Conservation (phyloP, 169 alveolate genomes). For the Eimeria praecox region DNA sequence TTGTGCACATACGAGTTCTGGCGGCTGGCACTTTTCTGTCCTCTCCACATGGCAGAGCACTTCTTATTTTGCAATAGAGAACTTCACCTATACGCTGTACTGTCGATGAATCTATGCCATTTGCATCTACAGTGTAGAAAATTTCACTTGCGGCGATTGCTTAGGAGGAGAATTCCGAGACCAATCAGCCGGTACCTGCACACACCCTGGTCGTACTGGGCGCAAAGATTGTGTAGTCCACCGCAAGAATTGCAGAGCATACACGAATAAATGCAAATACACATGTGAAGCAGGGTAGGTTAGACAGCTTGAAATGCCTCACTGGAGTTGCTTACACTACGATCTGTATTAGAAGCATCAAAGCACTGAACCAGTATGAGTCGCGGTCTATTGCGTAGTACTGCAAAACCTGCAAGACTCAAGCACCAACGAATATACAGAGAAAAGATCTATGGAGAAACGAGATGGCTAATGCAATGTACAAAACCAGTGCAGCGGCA, state of each 20-base stretch:
- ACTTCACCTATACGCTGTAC: not conserved
- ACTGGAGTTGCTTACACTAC: slow-evolving; percentile 28
- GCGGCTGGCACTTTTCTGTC: slow-evolving; percentile 11
- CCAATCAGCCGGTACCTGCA: slow-evolving; percentile 62
- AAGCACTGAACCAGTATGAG: slow-evolving; percentile 63
- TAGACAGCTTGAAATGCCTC: not conserved
- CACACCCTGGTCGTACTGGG: not conserved
- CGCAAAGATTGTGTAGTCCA: not conserved
- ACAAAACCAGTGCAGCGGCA: not conserved
- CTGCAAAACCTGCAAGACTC: not conserved
- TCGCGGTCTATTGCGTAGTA: slow-evolving; percentile 58
- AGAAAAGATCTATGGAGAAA: not conserved
- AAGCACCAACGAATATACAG: not conserved
- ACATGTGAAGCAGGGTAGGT: not conserved
- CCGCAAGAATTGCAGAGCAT: not conserved
- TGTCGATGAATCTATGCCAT: not conserved
- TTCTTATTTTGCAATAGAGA: not conserved
- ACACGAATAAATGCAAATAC: no score
- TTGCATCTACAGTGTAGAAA: not conserved
- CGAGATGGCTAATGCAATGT: not conserved
- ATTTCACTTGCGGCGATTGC: slow-evolving; percentile 56
- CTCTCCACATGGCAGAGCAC: not conserved
- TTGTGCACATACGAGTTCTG: not conserved
- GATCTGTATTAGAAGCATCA: slow-evolving; percentile 45
- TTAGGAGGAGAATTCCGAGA: slow-evolving; percentile 1